A percentile compares a stretch with the other conserved stretches of the same genome.
Evolutionary conservation across 2,329 filamentous ascomycete genomes (phyloP).

Genomic region (Calonectria ilicicola): DNA sequence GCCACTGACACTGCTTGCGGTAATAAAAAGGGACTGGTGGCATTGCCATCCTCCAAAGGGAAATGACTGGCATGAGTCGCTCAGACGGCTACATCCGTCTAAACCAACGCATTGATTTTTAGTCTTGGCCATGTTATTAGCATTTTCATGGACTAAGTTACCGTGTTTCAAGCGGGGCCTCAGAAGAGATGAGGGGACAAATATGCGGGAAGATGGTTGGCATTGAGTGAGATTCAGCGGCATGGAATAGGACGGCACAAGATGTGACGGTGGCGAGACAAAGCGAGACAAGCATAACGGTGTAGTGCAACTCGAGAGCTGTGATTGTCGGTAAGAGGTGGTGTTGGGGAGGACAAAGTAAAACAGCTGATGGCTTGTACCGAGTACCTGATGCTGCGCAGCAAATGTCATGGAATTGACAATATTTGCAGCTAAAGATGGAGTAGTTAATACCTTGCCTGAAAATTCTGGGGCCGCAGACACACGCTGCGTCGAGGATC

Average conservation of each 20-base stretch:
- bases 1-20: neutral
- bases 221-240: slow-evolving; percentile 3
- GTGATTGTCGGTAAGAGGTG: slow-evolving; percentile 2
- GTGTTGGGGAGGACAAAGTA: neutral
- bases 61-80: slow-evolving; percentile 2
- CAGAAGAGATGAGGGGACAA: neutral
- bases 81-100: slow-evolving; percentile 1
- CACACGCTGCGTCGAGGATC: neutral
- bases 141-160: slow-evolving; percentile 2
- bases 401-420: neutral
- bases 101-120: slow-evolving; percentile 8
- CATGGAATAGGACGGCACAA: neutral
- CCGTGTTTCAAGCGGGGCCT: slow-evolving; percentile 3
- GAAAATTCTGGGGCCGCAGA: neutral
- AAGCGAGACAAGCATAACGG: slow-evolving; percentile 16
- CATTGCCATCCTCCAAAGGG: neutral
- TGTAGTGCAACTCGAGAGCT: slow-evolving; percentile 11
- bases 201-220: slow-evolving; percentile 6
- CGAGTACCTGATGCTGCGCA: neutral
- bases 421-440: neutral
- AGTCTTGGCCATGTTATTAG: slow-evolving; percentile 3
- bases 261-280: slow-evolving; percentile 9
- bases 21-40: neutral
- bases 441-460: neutral
- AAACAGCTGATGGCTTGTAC: neutral